Evolutionary conservation across 331 rosid genomes (phyloP).

Genomic region (Rhamnella rubrinervis): DNA sequence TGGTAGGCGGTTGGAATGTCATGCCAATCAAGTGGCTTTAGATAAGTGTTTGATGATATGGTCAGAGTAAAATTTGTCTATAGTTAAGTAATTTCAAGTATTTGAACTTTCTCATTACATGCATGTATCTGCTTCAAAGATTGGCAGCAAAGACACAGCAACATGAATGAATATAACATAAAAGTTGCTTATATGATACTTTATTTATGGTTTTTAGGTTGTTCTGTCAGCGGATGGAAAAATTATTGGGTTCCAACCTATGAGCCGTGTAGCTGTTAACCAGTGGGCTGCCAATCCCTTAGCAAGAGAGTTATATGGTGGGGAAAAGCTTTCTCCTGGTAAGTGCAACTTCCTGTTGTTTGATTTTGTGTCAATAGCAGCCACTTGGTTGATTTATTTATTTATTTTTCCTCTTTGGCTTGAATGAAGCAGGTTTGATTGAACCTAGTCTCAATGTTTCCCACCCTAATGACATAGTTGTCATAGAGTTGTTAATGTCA

Average conservation of each 20-base stretch:
- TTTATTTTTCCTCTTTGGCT: conserved; percentile 19
- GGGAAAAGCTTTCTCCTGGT: conserved; percentile 82
- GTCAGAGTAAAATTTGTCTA: too few species aligned
- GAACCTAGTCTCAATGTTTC: conserved; percentile 70
- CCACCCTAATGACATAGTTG: conserved; percentile 50
- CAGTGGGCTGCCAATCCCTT: conserved; percentile 89
- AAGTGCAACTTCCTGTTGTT: conserved; percentile 23
- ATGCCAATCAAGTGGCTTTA: too few species aligned
- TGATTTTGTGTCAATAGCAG: conserved; percentile 8
- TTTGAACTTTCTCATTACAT: too few species aligned
- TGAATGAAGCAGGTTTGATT: conserved; percentile 55
- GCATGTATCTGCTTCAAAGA: too few species aligned
- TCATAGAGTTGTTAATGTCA: conserved; percentile 78
- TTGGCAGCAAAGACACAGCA: too few species aligned
- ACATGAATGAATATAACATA: too few species aligned
- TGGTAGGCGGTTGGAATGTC: too few species aligned
- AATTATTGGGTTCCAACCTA: conserved; percentile 85
- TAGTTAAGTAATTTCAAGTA: too few species aligned
- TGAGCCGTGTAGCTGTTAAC: conserved; percentile 82
- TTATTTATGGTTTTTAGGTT: conserved; percentile 43
- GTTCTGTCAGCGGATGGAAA: conserved; percentile 67
- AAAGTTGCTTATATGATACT: background rate
- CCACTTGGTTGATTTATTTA: conserved; percentile 14
- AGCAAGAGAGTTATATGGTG: conserved; percentile 75
- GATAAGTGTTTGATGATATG: too few species aligned